Evolutionary conservation across 2,329 filamentous ascomycete genomes (phyloP), one percentile per base, ranked within the genome.

Genomic region (Aspergillus aculeatinus): DNA sequence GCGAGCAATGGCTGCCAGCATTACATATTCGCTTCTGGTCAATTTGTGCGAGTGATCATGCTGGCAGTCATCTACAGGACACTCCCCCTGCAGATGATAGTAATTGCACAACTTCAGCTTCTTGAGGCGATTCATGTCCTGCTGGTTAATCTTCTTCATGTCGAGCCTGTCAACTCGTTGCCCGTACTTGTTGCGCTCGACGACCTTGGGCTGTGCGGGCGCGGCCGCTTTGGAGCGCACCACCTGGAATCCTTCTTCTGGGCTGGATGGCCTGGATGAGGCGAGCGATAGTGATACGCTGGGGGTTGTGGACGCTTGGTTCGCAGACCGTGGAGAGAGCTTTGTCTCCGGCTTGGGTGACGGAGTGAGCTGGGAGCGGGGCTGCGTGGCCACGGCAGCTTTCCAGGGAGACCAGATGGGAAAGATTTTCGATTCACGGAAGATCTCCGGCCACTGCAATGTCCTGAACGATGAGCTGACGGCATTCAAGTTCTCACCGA

Each of bases 41-140:
- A 85, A 77, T 60, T 82, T 81, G 69, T 82, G 81, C 35, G 80
- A 74, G 70, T 88, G 85, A 9, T 83, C 83, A 61, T 79, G 76
- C 58, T 77, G 75, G 67, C 86, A 88, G 19, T 79, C 77, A 48
- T 79, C 77, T 65, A 82, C 84, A 5, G 83, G 81, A 65, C 85
- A 88, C 63, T 84, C 83, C 31, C 80, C 77, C 48, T 85, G 81
- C 25, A 88, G 77, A 67, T 83, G 87, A 68, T 85, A 81, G 59
- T 85, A 81, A 67, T 87, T 88, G 77, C 86, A 88, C 60, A 87
- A 73, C 69, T 88, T 87, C 63, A 87, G 72, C 71, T 83, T 84
- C 74, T 87, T 87, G 65, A 88, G 74, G 21, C 83, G 81, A 65
- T 83, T 82, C 51, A 87, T 77, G 61, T 86, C 84, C 19, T 83